These are phyloP conservation scores for Botryotinia globosa DNA, from an alignment of 2,329 filamentous ascomycete species.

Conservation along the genomic window DNA sequence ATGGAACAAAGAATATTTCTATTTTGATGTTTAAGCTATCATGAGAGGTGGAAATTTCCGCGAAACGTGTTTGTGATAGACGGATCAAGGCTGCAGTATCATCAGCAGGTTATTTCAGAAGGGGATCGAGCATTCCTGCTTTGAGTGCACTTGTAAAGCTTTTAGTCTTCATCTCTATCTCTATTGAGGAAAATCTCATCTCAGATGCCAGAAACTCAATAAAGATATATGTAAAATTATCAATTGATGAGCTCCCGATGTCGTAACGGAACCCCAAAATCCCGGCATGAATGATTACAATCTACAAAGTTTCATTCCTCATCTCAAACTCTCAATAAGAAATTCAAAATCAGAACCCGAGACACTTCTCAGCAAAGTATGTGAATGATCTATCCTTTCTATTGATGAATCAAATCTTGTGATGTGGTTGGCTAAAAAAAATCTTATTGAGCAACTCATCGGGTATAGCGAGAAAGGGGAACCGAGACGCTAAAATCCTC, in stretches of 20 bases:
- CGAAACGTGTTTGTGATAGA: not conserved
- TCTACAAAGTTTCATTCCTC: not conserved
- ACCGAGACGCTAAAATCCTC: conserved; percentile 14
- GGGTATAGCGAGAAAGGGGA: conserved; percentile 22
- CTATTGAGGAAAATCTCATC: not conserved
- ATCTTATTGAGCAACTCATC: conserved; percentile 16
- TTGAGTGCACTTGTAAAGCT: not conserved
- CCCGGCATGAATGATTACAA: not conserved
- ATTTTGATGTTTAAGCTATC: not conserved
- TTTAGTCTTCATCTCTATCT: not conserved
- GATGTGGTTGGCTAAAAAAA: not conserved
- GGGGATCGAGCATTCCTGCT: not conserved
- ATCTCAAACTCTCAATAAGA: conserved; percentile 14
- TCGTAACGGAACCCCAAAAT: not conserved
- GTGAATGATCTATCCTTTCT: not conserved
- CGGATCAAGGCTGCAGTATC: not conserved
- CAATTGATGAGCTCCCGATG: no score
- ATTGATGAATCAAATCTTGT: not conserved
- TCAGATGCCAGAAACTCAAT: not conserved
- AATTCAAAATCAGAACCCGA: not conserved
- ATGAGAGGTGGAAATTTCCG: not conserved
- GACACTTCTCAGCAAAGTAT: not conserved
- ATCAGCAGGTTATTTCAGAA: no score
- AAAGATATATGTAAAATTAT: not conserved
- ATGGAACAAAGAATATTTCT: not conserved